phyloP scores from a whole-genome alignment of 352 stramenopile genomes.

The Pythium insidiosum region DNA sequence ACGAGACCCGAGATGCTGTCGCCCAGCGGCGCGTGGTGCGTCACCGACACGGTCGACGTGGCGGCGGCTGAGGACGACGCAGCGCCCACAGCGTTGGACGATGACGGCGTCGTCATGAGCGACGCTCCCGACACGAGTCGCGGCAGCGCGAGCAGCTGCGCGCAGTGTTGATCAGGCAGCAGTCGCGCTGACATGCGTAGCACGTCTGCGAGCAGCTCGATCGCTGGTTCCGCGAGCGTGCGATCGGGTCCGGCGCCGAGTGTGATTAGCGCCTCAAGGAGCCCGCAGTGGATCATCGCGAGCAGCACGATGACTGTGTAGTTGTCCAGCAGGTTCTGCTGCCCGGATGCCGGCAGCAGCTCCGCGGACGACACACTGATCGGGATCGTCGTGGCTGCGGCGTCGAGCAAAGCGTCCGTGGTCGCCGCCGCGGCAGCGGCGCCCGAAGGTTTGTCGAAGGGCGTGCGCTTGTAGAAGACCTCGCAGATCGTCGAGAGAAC shows the following conservation, averaged over 20 bases:
- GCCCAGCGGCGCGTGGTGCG: constrained; percentile 55
- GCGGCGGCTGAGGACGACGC: no score
- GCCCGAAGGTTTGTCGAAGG: constrained; percentile 51
- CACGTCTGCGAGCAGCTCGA: constrained; percentile 77
- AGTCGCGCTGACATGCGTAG: constrained; percentile 75
- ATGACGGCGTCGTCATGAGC: constrained; percentile 52
- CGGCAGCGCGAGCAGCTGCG: constrained; percentile 64
- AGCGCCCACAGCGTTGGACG: no score
- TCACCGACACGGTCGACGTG: no score
- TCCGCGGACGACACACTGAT: constrained; percentile 67
- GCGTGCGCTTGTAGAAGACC: constrained; percentile 84
- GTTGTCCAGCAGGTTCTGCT: constrained; percentile 83
- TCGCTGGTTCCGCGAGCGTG: constrained; percentile 71
- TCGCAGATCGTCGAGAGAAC: constrained; percentile 85
- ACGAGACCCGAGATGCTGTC: constrained; percentile 66
- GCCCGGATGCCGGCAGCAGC: constrained; percentile 42
- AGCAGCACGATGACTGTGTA: constrained; percentile 84
- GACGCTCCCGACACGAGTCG: constrained; percentile 77
- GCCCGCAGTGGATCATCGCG: constrained; percentile 80
- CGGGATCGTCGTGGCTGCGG: constrained; percentile 37
- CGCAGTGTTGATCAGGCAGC: constrained; percentile 81
- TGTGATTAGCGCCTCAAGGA: constrained; percentile 79
- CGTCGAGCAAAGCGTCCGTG: constrained; percentile 22
- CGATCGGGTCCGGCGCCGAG: constrained; percentile 66
- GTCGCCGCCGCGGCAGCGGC: no score